Conservation (phyloP, 306 rosid genomes). For the Citrullus colocynthis region DNA sequence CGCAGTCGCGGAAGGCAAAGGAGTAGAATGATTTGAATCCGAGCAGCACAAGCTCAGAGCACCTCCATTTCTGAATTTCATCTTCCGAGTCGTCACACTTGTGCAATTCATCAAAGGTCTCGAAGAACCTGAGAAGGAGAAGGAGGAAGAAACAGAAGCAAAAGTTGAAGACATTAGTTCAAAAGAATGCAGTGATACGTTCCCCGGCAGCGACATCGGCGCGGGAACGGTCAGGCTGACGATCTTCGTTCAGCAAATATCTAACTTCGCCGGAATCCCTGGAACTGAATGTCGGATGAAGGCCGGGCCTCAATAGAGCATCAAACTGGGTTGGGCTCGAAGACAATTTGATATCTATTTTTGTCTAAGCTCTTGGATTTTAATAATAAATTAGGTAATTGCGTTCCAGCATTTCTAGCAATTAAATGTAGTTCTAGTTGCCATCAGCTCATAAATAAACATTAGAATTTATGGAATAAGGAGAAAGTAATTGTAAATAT, state of each 20-base stretch:
- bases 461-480: too few species aligned
- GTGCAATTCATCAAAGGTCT: neutral
- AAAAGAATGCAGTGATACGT: neutral
- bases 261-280: neutral
- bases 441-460: too few species aligned
- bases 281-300: neutral
- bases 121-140: neutral
- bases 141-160: neutral
- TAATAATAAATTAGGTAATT: too few species aligned
- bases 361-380: too few species aligned
- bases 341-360: too few species aligned
- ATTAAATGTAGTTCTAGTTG: too few species aligned
- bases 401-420: too few species aligned
- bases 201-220: neutral
- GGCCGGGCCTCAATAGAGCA: neutral
- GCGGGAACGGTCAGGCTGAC: neutral
- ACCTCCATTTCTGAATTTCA: neutral
- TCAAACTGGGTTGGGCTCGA: neutral
- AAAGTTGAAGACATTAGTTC: neutral
- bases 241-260: neutral
- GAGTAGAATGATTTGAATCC: constrained; percentile 13
- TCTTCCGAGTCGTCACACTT: neutral
- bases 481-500: too few species aligned
- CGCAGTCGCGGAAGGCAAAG: constrained; percentile 7
- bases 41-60: constrained; percentile 17